Base-by-base conservation (phyloP, 768 basidiomycete species). In the Leccinum fibrillosum region DNA sequence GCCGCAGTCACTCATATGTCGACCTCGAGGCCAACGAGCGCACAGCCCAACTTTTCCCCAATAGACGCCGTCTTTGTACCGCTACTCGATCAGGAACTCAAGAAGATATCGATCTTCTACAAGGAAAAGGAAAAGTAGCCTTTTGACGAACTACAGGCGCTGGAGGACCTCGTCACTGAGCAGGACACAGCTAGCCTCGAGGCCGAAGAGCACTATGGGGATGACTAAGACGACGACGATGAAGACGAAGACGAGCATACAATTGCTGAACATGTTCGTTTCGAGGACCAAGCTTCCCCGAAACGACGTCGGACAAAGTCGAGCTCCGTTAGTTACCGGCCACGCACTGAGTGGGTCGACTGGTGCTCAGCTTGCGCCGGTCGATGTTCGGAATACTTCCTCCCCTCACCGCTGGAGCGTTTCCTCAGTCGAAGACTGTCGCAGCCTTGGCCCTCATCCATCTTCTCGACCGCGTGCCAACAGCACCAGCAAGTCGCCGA, bases 221-320 rank as follows among this genome's bases (percentile, higher is more conserved):
- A 80, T 59, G 82, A 85, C n/a, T 82, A 83, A 0, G 83, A 81
- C 12, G 63, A 63, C 4, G 82, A 84, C 25, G 74, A 72, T 35
- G 80, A 80, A 58, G 82, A 85, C n/a, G 83, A 82, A 0, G 83
- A 81, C 8, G 63, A 63, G 12, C 73, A 76, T 15, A 32, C 54
- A 0, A 10, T 52, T 4, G 59, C 63, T 13, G 72, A 74, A 13
- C 64, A 61, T 13, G 64, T 66, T 32, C 62, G 15, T 35, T 70
- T 67, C 13, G 72, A 77, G 35, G 70, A 67, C 48, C 60, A 61
- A 6, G 54, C 63, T 26, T 56, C 19, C 19, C 19, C 19, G 19
- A 19, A 19, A 19, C 19, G 19, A 19, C 19, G 19, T 19, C 19
- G 19, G 48, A 70, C 74, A 55, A 73, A 77, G 56, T 72, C 72